phyloP scores from a whole-genome alignment of 176 grass and related monocot species.

The Secale cereale region DNA sequence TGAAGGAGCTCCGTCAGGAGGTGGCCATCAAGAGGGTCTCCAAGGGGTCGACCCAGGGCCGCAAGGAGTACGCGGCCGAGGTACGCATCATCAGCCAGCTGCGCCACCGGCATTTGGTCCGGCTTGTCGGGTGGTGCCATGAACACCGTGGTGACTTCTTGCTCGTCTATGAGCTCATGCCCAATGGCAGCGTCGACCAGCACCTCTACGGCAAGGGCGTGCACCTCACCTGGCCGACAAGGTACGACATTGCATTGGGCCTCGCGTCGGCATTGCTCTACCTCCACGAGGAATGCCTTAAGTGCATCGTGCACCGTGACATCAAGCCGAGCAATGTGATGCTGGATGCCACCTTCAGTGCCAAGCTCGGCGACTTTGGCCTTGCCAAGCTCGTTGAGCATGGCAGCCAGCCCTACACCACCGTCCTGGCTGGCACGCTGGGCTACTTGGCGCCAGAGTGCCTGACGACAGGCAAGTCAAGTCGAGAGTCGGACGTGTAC shows the following conservation, averaged over 20 bases:
- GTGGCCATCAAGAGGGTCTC: constrained; percentile 82
- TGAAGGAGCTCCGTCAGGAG: constrained; percentile 44
- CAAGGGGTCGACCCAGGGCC: constrained; percentile 63
- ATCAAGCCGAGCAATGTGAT: constrained; percentile 87
- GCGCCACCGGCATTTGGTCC: constrained; percentile 66
- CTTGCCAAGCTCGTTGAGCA: constrained; percentile 66
- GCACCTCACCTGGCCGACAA: constrained; percentile 41
- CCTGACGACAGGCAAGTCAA: constrained; percentile 56
- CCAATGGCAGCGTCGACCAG: constrained; percentile 78
- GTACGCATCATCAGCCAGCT: constrained; percentile 87
- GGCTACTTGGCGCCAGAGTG: constrained; percentile 78
- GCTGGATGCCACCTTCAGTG: constrained; percentile 69
- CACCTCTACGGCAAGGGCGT: constrained; percentile 53
- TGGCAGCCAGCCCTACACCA: constrained; percentile 47
- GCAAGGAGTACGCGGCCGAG: constrained; percentile 68
- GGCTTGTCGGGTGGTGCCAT: constrained; percentile 87
- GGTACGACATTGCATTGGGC: constrained; percentile 53
- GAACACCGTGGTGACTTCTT: constrained; percentile 71
- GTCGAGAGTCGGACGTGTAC: constrained; percentile 66
- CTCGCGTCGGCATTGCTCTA: constrained; percentile 75
- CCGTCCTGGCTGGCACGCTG: constrained; percentile 61
- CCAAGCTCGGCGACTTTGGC: constrained; percentile 83
- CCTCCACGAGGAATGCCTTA: constrained; percentile 70
- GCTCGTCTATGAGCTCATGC: constrained; percentile 81
- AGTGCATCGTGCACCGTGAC: constrained; percentile 68